Evolutionary conservation across 805 yeast species (phyloP).

Genomic region (Tetrapisispora nanseiensis): DNA sequence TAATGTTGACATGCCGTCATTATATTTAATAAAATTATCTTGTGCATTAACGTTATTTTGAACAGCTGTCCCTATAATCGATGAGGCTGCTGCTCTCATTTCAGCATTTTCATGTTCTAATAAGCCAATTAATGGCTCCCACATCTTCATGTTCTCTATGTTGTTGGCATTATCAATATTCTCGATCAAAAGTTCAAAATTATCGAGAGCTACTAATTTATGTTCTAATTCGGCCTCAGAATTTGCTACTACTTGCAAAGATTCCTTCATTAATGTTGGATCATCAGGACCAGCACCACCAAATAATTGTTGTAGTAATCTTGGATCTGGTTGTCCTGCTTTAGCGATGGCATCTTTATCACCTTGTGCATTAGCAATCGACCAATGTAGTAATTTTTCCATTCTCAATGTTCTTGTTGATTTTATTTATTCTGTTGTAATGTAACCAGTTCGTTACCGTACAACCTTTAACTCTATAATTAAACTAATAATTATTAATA

Average conservation of each 20-base stretch:
- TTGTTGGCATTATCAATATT: conserved; percentile 92
- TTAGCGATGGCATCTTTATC: conserved; percentile 57
- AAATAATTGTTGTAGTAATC: conserved; percentile 66
- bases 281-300: conserved; percentile 73
- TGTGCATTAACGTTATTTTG: conserved; percentile 83
- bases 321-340: conserved; percentile 70
- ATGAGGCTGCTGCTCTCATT: conserved; percentile 51
- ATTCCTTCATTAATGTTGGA: conserved; percentile 75
- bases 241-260: conserved; percentile 49
- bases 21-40: conserved; percentile 47
- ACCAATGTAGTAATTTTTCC: conserved; percentile 93
- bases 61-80: conserved; percentile 81
- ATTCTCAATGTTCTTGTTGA: too few species aligned
- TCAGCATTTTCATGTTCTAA: conserved; percentile 36
- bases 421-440: too few species aligned
- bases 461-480: too few species aligned
- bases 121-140: conserved; percentile 59
- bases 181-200: conserved; percentile 88
- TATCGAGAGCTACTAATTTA: conserved; percentile 72
- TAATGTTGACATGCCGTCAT: conserved; percentile 38
- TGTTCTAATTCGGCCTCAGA: conserved; percentile 52
- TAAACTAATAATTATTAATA: too few species aligned
- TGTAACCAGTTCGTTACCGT: too few species aligned
- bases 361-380: conserved; percentile 65
- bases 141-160: conserved; percentile 69